Evolutionary conservation across 208 protist species (phyloP), one percentile per base, ranked within the genome.

Genomic region (Crithidia expoeki): DNA sequence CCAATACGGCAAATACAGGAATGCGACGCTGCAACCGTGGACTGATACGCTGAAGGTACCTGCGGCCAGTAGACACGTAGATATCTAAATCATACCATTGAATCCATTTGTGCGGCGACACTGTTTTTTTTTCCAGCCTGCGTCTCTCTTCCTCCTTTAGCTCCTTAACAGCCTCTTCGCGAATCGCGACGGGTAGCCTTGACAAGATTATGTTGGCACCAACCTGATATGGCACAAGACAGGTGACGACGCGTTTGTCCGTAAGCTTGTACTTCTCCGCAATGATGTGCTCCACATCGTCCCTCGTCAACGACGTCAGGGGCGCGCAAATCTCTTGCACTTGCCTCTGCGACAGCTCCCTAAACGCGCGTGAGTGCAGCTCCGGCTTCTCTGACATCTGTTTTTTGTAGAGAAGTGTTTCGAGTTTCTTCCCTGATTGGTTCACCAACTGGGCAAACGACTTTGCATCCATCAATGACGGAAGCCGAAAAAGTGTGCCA

Each of bases 151-250:
- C 81, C 7, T 21, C 23, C 62, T 81, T 76, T 14, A 97, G 68
- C 68, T 95, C 86, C 40, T 34, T 57, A 23, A 92, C 51, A 49
- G 74, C 81, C 66, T 84, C 80, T 17, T 65, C 58, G 17, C 74
- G 62, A 9, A 93, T 23, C 23, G 74, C 56, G 17, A 69, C 59
- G 7, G 93, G 93, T n/a, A 97, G 61, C 17, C 84, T 61, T n/a
- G 51, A 70, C 11, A 97, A 76, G 52, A 97, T 85, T 23, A 95
- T 94, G 65, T 97, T 94, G 23, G 79, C 86, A 0, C 59, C 93
- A 0, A 92, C 23, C 56, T 90, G 88, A 71, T 94, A 97, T 19
- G 93, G 93, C n/a, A 97, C 93, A 38, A 97, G 68, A 67, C 88
- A 94, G 1, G 93, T 97, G 27, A 83, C 77, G 32, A 94, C 33